phyloP scores from a whole-genome alignment of 495 filamentous ascomycete genomes.

The Aspergillus bertholletiae region DNA sequence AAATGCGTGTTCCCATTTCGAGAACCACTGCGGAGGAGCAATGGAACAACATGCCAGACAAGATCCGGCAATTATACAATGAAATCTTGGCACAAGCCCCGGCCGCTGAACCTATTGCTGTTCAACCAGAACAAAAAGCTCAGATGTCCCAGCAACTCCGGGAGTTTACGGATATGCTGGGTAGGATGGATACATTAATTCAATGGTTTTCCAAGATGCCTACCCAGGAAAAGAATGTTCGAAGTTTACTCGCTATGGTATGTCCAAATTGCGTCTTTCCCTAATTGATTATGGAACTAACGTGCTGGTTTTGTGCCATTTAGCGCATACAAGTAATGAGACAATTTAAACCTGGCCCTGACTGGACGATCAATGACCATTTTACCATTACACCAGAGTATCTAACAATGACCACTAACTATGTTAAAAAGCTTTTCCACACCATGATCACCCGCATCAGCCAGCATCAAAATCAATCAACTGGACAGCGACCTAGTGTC shows the following conservation, averaged over 20 bases:
- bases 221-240: slow-evolving; percentile 41
- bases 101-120: slow-evolving; percentile 22
- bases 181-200: slow-evolving; percentile 40
- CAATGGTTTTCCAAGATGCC: slow-evolving; percentile 33
- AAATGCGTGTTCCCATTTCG: slow-evolving; percentile 22
- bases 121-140: slow-evolving; percentile 42
- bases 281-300: not conserved
- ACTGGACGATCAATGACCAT: slow-evolving; percentile 50
- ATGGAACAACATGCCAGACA: slow-evolving; percentile 37
- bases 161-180: slow-evolving; percentile 37
- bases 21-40: slow-evolving; percentile 35
- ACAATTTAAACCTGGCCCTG: slow-evolving; percentile 52
- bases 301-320: slow-evolving; percentile 19
- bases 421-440: slow-evolving; percentile 43
- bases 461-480: slow-evolving; percentile 29
- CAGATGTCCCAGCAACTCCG: slow-evolving; percentile 46
- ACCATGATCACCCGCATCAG: slow-evolving; percentile 37
- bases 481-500: slow-evolving; percentile 21
- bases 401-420: slow-evolving; percentile 45
- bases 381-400: slow-evolving; percentile 58
- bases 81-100: slow-evolving; percentile 37
- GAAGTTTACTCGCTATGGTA: slow-evolving; percentile 43
- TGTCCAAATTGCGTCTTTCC: slow-evolving; percentile 11
- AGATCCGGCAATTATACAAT: slow-evolving; percentile 34
- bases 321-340: slow-evolving; percentile 55